A percentile compares a stretch with the other conserved stretches of the same genome.
phyloP scores from a whole-genome alignment of 2,329 filamentous ascomycete species.

The Penicillium sclerotigenum region DNA sequence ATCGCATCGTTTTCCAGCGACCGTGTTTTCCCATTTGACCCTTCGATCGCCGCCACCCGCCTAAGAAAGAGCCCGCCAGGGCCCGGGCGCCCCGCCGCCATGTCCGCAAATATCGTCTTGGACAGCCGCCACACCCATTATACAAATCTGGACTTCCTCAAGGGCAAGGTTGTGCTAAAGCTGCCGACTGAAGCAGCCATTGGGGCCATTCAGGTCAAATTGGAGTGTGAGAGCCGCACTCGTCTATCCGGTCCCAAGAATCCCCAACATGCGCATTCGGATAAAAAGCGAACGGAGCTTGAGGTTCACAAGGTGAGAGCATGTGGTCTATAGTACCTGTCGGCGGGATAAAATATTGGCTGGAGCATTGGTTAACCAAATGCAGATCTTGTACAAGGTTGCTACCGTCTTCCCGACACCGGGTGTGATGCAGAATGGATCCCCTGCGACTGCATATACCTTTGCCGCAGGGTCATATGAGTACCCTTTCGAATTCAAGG shows the following conservation, averaged over 20 bases:
- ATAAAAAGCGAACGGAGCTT: slow-evolving; percentile 49
- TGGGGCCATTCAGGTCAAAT: slow-evolving; percentile 47
- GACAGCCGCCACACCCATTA: slow-evolving; percentile 45
- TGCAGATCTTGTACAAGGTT: slow-evolving; percentile 49
- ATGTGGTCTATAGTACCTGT: neutral
- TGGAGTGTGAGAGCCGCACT: slow-evolving; percentile 50
- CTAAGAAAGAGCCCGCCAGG: slow-evolving; percentile 5
- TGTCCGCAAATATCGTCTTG: slow-evolving; percentile 47
- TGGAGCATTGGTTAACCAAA: slow-evolving; percentile 4
- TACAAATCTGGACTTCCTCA: slow-evolving; percentile 49
- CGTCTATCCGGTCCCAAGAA: slow-evolving; percentile 42
- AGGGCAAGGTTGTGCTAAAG: slow-evolving; percentile 45
- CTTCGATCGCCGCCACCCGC: neutral
- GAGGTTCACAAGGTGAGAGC: slow-evolving; percentile 49
- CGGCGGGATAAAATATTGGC: neutral
- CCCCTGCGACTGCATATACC: slow-evolving; percentile 41
- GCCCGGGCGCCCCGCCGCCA: slow-evolving; percentile 29
- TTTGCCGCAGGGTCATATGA: slow-evolving; percentile 47
- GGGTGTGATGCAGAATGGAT: slow-evolving; percentile 39
- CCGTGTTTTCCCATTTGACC: neutral
- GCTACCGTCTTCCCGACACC: slow-evolving; percentile 46
- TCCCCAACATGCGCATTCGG: slow-evolving; percentile 41
- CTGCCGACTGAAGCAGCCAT: slow-evolving; percentile 44
- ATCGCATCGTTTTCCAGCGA: neutral
- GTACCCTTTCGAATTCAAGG: slow-evolving; percentile 51